These are phyloP conservation scores for Solanum hybrid DNA, from an alignment of 305 asterid species.

Conservation along the genomic window DNA sequence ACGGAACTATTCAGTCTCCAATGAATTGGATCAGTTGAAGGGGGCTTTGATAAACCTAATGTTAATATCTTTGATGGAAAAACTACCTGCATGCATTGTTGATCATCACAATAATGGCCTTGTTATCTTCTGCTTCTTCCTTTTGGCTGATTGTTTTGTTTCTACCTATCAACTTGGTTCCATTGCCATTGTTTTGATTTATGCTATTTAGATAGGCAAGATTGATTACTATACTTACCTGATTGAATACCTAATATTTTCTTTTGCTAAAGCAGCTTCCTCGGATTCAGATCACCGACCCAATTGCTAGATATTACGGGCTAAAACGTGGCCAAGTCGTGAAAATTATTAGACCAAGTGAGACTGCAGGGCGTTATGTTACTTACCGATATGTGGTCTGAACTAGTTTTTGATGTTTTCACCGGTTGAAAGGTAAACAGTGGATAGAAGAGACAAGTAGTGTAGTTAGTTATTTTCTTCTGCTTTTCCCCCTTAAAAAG, in stretches of 20 bases:
- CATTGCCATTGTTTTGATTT: neutral
- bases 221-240: neutral
- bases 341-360: constrained; percentile 43
- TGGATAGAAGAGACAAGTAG: neutral
- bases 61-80: neutral
- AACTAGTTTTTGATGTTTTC: constrained; percentile 3
- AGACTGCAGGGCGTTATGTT: constrained; percentile 73
- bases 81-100: neutral
- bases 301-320: constrained; percentile 68
- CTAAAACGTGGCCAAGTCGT: constrained; percentile 64
- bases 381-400: constrained; percentile 62
- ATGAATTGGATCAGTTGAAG: neutral
- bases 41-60: neutral
- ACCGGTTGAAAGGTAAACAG: neutral
- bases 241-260: neutral
- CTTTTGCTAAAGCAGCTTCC: constrained; percentile 42
- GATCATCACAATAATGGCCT: neutral
- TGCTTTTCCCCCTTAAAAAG: neutral
- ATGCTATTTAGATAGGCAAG: neutral
- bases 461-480: neutral
- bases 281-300: constrained; percentile 61
- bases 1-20: neutral
- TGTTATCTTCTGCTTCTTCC: too few relatives aligned
- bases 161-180: too few relatives aligned
- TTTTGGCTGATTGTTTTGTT: too few relatives aligned